Percentiles rank a stretch among this genome's conserved stretches.
Conservation (phyloP, 768 basidiomycete genomes). For the Trametes meyenii region DNA sequence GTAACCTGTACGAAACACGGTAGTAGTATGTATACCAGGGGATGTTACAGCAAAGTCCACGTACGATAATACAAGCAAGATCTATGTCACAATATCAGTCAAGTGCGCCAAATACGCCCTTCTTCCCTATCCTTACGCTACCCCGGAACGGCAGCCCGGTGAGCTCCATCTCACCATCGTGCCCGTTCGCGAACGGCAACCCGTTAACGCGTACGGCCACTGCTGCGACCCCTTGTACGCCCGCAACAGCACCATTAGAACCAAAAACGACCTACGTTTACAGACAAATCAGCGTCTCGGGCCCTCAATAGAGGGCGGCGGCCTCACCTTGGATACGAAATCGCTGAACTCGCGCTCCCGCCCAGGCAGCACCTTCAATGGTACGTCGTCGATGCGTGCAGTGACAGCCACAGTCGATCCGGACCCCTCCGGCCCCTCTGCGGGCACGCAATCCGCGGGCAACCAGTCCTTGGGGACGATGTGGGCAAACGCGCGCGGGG, state of each 20-base stretch:
- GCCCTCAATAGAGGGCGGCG: neutral
- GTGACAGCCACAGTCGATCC: slow-evolving; percentile 61
- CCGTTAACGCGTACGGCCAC: slow-evolving; percentile 64
- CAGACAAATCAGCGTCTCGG: slow-evolving; percentile 4
- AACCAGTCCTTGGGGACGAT: slow-evolving; percentile 77
- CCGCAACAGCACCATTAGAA: slow-evolving; percentile 64
- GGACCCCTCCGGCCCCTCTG: slow-evolving; percentile 44
- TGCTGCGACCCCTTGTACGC: slow-evolving; percentile 64
- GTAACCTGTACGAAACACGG: neutral
- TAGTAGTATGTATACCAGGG: neutral
- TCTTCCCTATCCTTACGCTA: slow-evolving; percentile 67
- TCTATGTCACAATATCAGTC: neutral
- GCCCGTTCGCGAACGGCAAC: slow-evolving; percentile 51
- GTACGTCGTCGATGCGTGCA: slow-evolving; percentile 72
- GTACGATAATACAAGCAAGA: slow-evolving; percentile 3
- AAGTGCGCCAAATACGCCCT: slow-evolving; percentile 28
- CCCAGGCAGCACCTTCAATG: slow-evolving; percentile 77
- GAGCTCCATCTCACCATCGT: slow-evolving; percentile 57
- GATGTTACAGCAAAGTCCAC: slow-evolving; percentile 1
- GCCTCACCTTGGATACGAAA: slow-evolving; percentile 73
- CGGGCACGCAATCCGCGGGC: slow-evolving; percentile 43
- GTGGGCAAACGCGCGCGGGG: slow-evolving; percentile 73
- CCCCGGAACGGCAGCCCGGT: slow-evolving; percentile 69
- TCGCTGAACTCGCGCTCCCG: slow-evolving; percentile 74
- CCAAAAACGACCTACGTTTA: slow-evolving; percentile 67